Evolutionary conservation across 129 eudicot genomes (phyloP).

Genomic region (Daucus carota): DH1_v3.0 NC_030382.2:52122501-52123000

Average conservation of each 20-base stretch:
- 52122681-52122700: constrained; percentile 87
- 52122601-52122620: constrained; percentile 68
- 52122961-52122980: background rate
- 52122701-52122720: constrained; percentile 85
- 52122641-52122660: constrained; percentile 76
- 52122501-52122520: background rate
- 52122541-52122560: constrained; percentile 89
- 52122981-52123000: background rate
- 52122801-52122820: background rate
- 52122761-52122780: background rate
- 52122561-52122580: constrained; percentile 90
- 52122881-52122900: background rate
- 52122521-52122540: constrained; percentile 72
- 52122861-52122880: background rate
- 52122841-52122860: background rate
- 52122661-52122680: constrained; percentile 68
- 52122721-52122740: constrained; percentile 70
- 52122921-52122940: background rate
- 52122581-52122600: constrained; percentile 57
- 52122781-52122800: background rate
- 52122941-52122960: background rate
- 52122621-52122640: constrained; percentile 80
- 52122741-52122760: constrained; percentile 40
- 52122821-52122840: no score
- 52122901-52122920: background rate